These are phyloP conservation scores for Fusarium sp. DNA, from an alignment of 2,329 filamentous ascomycete genomes.

Conservation along the genomic window DNA sequence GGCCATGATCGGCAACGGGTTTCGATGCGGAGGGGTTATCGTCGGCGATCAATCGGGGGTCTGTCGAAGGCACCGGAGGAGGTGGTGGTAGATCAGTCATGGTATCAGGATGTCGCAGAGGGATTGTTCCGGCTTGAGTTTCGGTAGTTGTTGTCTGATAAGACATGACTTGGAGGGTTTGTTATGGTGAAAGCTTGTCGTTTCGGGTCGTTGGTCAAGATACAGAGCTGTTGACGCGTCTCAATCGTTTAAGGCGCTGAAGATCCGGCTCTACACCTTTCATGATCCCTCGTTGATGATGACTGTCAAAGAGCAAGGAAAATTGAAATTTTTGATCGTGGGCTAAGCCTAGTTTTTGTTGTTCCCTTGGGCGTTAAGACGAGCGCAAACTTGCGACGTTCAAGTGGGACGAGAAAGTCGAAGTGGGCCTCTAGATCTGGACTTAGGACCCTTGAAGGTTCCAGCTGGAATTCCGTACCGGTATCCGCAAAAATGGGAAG, in stretches of 20 bases:
- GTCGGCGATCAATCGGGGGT: slow-evolving; percentile 50
- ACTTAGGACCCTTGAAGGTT: slow-evolving; percentile 35
- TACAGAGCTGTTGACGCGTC: slow-evolving; percentile 42
- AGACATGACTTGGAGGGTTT: slow-evolving; percentile 39
- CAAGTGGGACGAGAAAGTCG: slow-evolving; percentile 39
- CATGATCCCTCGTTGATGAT: slow-evolving; percentile 46
- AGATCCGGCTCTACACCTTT: slow-evolving; percentile 42
- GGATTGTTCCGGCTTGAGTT: slow-evolving; percentile 36
- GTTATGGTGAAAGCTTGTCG: neutral
- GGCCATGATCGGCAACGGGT: slow-evolving; percentile 65
- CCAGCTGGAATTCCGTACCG: slow-evolving; percentile 1
- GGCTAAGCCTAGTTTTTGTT: slow-evolving; percentile 34
- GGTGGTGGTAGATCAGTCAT: slow-evolving; percentile 51
- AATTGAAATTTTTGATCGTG: slow-evolving; percentile 23
- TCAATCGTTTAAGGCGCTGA: slow-evolving; percentile 46
- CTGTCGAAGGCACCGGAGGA: slow-evolving; percentile 57
- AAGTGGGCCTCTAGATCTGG: slow-evolving; percentile 43
- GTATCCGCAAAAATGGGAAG: neutral
- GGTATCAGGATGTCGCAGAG: slow-evolving; percentile 40
- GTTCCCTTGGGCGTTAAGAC: slow-evolving; percentile 31
- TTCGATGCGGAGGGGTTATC: slow-evolving; percentile 41
- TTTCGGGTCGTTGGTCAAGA: slow-evolving; percentile 35
- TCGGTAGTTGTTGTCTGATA: slow-evolving; percentile 40
- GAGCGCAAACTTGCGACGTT: slow-evolving; percentile 43
- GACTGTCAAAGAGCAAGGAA: slow-evolving; percentile 2